Conservation (phyloP, 2,329 filamentous ascomycete genomes). For the Paecilomyces formosus region DNA sequence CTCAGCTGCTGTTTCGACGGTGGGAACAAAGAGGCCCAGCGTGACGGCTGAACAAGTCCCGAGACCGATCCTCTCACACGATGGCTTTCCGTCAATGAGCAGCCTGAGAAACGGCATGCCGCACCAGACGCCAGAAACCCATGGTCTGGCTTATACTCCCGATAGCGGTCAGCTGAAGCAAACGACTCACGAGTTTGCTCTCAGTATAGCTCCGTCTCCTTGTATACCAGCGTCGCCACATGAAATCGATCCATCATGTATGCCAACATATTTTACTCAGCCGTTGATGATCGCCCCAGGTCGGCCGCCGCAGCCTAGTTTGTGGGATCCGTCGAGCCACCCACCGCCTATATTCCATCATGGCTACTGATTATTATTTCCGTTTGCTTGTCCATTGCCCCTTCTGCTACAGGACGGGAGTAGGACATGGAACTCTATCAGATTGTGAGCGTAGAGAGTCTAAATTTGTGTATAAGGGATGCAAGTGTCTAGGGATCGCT, state of each 20-base stretch:
- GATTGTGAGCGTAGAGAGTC: not conserved
- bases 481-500: not conserved
- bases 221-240: not conserved
- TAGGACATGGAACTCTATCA: not conserved
- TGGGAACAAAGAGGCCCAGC: not conserved
- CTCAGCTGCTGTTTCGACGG: not conserved
- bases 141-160: not conserved
- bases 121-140: not conserved
- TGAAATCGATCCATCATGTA: not conserved
- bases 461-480: no score
- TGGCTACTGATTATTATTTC: not conserved
- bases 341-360: not conserved
- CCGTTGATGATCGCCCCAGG: not conserved
- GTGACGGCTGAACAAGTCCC: not conserved
- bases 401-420: not conserved
- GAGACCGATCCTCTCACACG: not conserved
- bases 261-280: not conserved
- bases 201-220: not conserved
- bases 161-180: not conserved
- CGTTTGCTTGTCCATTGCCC: not conserved
- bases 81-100: not conserved
- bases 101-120: not conserved
- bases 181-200: not conserved
- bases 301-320: not conserved
- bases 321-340: not conserved